Percentiles rank a stretch among this genome's conserved stretches.
Evolutionary conservation across 2,329 filamentous ascomycete genomes (phyloP).

Genomic region (Paraphoma sp.): DNA sequence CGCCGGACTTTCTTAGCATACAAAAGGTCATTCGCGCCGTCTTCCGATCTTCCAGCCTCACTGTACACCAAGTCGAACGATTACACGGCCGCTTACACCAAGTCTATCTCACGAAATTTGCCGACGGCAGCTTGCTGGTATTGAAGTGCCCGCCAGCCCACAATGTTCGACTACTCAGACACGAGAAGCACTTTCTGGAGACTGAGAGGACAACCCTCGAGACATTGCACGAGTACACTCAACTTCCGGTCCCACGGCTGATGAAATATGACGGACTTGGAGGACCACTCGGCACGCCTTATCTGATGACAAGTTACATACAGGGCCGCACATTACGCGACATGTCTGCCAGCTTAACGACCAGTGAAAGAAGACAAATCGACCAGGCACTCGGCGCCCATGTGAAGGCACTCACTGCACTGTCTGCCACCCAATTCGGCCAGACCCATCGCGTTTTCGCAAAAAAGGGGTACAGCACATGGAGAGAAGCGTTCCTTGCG

Average conservation of each 20-base stretch:
- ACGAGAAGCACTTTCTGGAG: constrained; percentile 51
- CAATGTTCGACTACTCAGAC: constrained; percentile 49
- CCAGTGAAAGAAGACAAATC: constrained; percentile 43
- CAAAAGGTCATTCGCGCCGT: constrained; percentile 41
- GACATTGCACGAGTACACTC: constrained; percentile 43
- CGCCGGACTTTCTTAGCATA: constrained; percentile 43
- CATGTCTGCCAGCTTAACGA: constrained; percentile 39
- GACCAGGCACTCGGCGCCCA: constrained; percentile 50
- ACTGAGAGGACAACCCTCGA: constrained; percentile 49
- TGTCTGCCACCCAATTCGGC: constrained; percentile 59
- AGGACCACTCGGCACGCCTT: constrained; percentile 37
- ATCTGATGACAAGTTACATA: constrained; percentile 42
- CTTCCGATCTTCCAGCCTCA: constrained; percentile 40
- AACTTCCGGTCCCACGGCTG: constrained; percentile 47
- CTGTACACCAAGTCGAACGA: constrained; percentile 44
- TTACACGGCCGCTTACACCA: constrained; percentile 47
- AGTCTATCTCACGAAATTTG: constrained; percentile 50
- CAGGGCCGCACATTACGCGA: constrained; percentile 44
- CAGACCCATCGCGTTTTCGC: constrained; percentile 55
- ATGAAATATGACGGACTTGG: constrained; percentile 47
- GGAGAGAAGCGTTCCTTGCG: constrained; percentile 60
- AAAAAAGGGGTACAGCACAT: constrained; percentile 56
- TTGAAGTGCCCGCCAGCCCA: constrained; percentile 50
- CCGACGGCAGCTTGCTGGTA: constrained; percentile 48
- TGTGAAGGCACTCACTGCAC: constrained; percentile 52